Percentiles rank a stretch among this genome's conserved stretches.
These are phyloP conservation scores for Taphrina flavorubra DNA, from an alignment of 1,139 yeast genomes.

Conservation along the genomic window DNA sequence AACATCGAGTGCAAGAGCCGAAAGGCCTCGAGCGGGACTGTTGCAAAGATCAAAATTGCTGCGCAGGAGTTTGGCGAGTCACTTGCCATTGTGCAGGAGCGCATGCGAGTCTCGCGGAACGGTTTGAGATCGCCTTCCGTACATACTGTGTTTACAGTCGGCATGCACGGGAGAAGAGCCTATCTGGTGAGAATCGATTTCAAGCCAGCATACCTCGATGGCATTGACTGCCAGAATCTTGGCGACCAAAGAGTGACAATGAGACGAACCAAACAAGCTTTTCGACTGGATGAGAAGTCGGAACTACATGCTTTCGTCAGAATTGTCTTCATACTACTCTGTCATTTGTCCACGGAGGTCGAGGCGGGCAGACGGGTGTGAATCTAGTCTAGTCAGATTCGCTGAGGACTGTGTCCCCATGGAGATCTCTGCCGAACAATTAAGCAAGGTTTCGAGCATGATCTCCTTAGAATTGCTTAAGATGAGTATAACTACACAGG, in stretches of 20 bases:
- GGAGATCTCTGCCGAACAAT: too few species aligned
- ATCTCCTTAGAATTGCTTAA: too few species aligned
- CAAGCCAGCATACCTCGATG: neutral
- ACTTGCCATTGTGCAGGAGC: conserved; percentile 7
- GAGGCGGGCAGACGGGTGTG: neutral
- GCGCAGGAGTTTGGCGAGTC: neutral
- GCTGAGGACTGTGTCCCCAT: too few species aligned
- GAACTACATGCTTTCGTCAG: neutral
- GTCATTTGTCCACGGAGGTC: neutral
- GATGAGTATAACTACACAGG: too few species aligned
- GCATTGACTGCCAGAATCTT: neutral
- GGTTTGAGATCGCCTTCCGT: neutral
- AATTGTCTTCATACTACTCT: neutral
- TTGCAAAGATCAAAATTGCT: neutral
- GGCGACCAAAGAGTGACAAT: neutral
- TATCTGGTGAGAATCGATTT: neutral
- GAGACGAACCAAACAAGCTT: neutral
- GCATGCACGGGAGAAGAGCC: conserved; percentile 1
- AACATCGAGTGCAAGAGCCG: conserved; percentile 8
- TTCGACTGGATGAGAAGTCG: neutral
- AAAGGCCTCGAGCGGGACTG: neutral
- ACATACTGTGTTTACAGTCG: neutral
- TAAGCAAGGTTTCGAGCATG: too few species aligned
- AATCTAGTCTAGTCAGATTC: too few species aligned
- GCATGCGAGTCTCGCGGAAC: conserved; percentile 1